Evolutionary conservation across 805 yeast genomes (phyloP).

Genomic region (Candida boidinii): DNA sequence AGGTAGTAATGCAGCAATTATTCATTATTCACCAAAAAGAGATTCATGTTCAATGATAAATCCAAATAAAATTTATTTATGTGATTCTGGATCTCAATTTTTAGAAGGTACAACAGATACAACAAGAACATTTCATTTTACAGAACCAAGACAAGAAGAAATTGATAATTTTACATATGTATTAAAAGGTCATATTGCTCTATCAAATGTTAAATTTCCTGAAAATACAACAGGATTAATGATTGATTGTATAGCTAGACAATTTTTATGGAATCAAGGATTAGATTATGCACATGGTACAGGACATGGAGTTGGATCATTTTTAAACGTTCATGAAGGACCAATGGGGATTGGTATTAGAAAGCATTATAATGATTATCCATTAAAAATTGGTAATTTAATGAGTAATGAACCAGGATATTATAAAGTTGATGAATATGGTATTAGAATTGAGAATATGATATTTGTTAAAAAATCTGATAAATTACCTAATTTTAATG

Average conservation of each 20-base stretch:
- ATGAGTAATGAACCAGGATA: conserved; percentile 58
- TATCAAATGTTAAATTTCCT: conserved; percentile 43
- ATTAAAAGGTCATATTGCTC: conserved; percentile 46
- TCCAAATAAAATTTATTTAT: conserved; percentile 43
- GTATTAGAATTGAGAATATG: conserved; percentile 47
- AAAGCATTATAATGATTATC: conserved; percentile 35
- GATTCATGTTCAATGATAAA: conserved; percentile 37
- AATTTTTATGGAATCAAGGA: conserved; percentile 46
- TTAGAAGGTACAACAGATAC: conserved; percentile 60
- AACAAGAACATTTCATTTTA: conserved; percentile 52
- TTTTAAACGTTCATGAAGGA: conserved; percentile 53
- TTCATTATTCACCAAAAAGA: conserved; percentile 59
- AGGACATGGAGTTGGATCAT: conserved; percentile 58
- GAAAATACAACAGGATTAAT: conserved; percentile 45
- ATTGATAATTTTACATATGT: conserved; percentile 46
- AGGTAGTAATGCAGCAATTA: conserved; percentile 70
- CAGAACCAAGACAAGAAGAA: conserved; percentile 36
- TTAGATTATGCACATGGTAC: conserved; percentile 58
- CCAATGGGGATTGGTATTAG: conserved; percentile 56
- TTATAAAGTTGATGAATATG: conserved; percentile 51
- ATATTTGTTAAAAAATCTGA: conserved; percentile 37
- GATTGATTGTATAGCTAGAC: conserved; percentile 52
- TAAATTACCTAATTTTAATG: conserved; percentile 12
- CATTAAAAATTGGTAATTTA: conserved; percentile 44
- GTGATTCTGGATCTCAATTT: conserved; percentile 55